These are phyloP conservation scores for Myriosclerotinia duriaeana DNA, from an alignment of 2,329 filamentous ascomycete species.

Conservation along the genomic window DNA sequence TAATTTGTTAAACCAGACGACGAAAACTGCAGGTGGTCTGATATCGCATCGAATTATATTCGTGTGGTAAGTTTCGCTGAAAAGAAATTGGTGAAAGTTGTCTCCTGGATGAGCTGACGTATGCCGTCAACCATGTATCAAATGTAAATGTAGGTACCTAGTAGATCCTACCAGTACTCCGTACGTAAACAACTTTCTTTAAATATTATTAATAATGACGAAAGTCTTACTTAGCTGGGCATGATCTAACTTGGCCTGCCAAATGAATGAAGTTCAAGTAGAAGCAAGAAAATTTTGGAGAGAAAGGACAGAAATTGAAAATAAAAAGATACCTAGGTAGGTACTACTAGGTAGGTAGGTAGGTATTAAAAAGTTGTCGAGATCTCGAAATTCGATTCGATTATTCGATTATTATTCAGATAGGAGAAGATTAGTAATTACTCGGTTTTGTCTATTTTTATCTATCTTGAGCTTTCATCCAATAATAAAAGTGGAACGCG, in stretches of 20 bases:
- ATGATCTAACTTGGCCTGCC: neutral
- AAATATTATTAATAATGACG: no score
- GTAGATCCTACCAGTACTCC: no score
- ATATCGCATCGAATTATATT: neutral
- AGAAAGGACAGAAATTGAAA: constrained; percentile 2
- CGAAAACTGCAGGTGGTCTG: neutral
- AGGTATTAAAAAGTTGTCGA: neutral
- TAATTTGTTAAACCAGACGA: neutral
- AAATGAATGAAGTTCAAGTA: neutral
- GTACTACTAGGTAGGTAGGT: no score
- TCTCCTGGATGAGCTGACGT: constrained; percentile 17
- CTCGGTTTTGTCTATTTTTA: neutral
- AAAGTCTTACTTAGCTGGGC: neutral
- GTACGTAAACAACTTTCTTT: no score
- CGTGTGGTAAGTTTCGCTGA: neutral
- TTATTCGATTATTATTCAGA: neutral
- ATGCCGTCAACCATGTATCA: neutral
- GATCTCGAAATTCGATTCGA: neutral
- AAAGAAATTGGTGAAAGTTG: neutral
- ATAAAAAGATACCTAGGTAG: no score
- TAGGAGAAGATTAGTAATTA: neutral
- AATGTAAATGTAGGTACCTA: neutral
- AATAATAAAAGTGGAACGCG: neutral
- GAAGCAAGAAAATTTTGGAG: no score
- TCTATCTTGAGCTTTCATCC: constrained; percentile 6